A percentile compares a stretch with the other conserved stretches of the same genome.
Conservation (phyloP, 371 early-diverging fungal genomes). For the Rhizopus microsporus region DNA sequence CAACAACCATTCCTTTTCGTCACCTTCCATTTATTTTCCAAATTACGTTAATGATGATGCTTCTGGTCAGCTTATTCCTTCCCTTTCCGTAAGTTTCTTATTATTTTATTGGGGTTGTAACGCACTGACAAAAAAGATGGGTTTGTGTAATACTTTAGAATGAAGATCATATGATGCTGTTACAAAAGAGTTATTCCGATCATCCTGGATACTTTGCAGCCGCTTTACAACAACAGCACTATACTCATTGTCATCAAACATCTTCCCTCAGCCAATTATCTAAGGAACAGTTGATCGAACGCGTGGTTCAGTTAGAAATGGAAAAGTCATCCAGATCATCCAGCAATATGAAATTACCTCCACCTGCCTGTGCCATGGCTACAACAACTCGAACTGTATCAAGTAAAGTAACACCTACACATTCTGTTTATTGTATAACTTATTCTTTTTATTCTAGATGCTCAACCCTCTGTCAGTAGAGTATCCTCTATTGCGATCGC, state of each 20-base stretch:
- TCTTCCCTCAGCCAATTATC: slow-evolving; percentile 22
- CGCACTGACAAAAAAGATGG: neutral
- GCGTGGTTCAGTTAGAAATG: slow-evolving; percentile 40
- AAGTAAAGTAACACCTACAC: neutral
- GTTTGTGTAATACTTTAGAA: slow-evolving; percentile 19
- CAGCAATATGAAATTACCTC: neutral
- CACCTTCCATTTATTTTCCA: neutral
- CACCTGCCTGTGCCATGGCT: neutral
- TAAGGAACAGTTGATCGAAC: slow-evolving; percentile 41
- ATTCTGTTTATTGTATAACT: slow-evolving; percentile 5
- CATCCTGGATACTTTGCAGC: neutral
- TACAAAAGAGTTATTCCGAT: slow-evolving; percentile 22
- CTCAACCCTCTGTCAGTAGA: neutral
- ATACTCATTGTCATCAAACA: neutral
- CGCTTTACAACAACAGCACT: neutral
- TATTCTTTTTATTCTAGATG: neutral
- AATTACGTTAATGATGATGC: neutral
- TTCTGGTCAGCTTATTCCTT: neutral
- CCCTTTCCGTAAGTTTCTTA: slow-evolving; percentile 14
- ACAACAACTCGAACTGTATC: neutral
- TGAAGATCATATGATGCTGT: slow-evolving; percentile 30
- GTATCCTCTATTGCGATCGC: slow-evolving; percentile 9
- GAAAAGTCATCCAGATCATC: slow-evolving; percentile 22
- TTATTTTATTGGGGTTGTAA: neutral
- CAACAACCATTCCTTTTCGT: neutral